Percentiles rank a stretch among this genome's conserved stretches.
These are phyloP conservation scores for Borovskyia barvae DNA, from an alignment of 208 protist genomes.

Conservation along the genomic window DNA sequence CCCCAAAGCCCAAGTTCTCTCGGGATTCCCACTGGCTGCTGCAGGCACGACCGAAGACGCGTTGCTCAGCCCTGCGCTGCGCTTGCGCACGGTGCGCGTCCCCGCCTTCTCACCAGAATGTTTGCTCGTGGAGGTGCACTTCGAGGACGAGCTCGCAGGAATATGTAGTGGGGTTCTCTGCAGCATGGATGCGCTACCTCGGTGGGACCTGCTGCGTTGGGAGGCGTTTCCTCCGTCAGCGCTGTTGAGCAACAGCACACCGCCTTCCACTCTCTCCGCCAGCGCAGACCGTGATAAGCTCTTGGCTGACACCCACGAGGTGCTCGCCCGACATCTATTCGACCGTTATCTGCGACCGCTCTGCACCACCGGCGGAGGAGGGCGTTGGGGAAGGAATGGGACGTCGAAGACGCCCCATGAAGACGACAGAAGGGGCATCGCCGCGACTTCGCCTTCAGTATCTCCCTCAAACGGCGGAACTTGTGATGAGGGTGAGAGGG, in stretches of 20 bases:
- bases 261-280: background rate
- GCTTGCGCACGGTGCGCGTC: conserved; percentile 34
- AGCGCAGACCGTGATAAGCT: conserved; percentile 9
- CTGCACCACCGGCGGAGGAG: background rate
- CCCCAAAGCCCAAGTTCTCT: conserved; percentile 23
- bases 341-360: conserved; percentile 36
- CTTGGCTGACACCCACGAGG: conserved; percentile 27
- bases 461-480: background rate
- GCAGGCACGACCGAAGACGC: conserved; percentile 18
- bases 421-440: background rate
- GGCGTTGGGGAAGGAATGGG: no score
- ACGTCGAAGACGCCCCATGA: no score
- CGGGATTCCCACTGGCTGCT: conserved; percentile 18
- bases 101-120: conserved; percentile 73
- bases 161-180: conserved; percentile 63
- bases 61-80: conserved; percentile 13
- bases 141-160: conserved; percentile 30
- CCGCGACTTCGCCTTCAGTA: no score
- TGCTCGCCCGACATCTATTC: conserved; percentile 41
- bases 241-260: no score
- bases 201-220: conserved; percentile 38
- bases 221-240: background rate
- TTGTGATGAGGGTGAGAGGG: background rate
- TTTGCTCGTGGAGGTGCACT: conserved; percentile 56
- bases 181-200: conserved; percentile 52